phyloP scores from a whole-genome alignment of 2,329 filamentous ascomycete species.

The Aureobasidium sp. region DNA sequence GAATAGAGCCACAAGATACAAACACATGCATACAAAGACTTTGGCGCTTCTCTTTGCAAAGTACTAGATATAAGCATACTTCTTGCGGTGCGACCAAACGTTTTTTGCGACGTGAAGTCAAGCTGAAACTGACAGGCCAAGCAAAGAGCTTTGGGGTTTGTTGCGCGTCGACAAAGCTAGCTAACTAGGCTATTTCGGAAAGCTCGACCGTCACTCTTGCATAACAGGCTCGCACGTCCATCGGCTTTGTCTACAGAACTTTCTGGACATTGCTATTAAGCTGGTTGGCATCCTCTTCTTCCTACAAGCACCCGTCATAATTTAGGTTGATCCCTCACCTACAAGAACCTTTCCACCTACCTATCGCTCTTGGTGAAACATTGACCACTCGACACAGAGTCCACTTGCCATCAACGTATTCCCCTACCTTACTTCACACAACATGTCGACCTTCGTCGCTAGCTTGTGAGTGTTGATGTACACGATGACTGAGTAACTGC shows the following conservation, averaged over 20 bases:
- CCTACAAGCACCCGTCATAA: neutral
- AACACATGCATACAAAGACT: neutral
- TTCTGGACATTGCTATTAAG: constrained; percentile 10
- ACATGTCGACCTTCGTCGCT: constrained; percentile 15
- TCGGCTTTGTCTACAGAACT: constrained; percentile 7
- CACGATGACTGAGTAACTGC: neutral
- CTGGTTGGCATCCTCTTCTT: neutral
- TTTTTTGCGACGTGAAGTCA: neutral
- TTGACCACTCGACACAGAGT: neutral
- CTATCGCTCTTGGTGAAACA: neutral
- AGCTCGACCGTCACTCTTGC: constrained; percentile 12
- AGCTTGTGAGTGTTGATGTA: constrained; percentile 22
- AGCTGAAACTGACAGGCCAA: constrained; percentile 4
- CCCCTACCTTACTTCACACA: neutral
- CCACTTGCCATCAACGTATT: neutral
- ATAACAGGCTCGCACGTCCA: constrained; percentile 9
- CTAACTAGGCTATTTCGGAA: constrained; percentile 1
- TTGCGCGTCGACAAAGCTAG: neutral
- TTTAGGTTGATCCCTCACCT: neutral
- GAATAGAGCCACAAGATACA: neutral
- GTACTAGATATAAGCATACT: neutral
- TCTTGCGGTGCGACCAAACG: neutral
- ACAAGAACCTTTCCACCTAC: neutral
- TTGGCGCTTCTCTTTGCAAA: neutral
- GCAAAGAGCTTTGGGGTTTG: neutral